These are phyloP conservation scores for Artomyces pyxidatus DNA, from an alignment of 768 basidiomycete species.

Conservation along the genomic window DNA sequence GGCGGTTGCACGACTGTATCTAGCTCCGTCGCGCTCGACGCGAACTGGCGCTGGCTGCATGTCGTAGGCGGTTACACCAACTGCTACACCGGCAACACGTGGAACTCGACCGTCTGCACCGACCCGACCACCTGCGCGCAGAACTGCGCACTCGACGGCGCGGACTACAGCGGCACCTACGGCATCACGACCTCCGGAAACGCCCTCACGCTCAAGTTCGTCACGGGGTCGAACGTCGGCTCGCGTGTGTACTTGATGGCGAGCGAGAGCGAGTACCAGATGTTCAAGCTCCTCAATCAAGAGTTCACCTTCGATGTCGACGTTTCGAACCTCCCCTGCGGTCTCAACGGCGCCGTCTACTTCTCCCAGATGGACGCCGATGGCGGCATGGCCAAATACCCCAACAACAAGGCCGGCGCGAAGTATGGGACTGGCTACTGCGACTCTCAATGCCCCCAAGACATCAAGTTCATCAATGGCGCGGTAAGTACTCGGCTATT, in stretches of 20 bases:
- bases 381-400: constrained; percentile 40
- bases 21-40: constrained; percentile 37
- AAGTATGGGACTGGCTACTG: constrained; percentile 62
- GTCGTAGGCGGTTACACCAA: constrained; percentile 28
- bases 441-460: constrained; percentile 52
- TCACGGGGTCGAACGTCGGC: constrained; percentile 26
- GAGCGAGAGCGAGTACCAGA: constrained; percentile 33
- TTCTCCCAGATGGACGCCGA: constrained; percentile 53
- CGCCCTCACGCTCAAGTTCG: constrained; percentile 26
- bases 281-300: constrained; percentile 45
- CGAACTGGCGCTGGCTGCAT: constrained; percentile 41
- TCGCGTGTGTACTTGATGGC: constrained; percentile 43
- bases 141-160: constrained; percentile 28
- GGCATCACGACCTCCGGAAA: constrained; percentile 22
- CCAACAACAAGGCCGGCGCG: constrained; percentile 51
- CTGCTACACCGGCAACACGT: constrained; percentile 49
- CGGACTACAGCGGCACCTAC: constrained; percentile 26
- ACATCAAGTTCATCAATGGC: constrained; percentile 55
- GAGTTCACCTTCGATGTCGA: constrained; percentile 58
- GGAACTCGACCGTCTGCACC: constrained; percentile 45
- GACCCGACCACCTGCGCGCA: constrained; percentile 38
- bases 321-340: constrained; percentile 47
- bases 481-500: constrained; percentile 26
- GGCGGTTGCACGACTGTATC: constrained; percentile 32
- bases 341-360: constrained; percentile 56